A percentile compares a stretch with the other conserved stretches of the same genome.
Conservation (phyloP, 257 asterid species). For the Solanum pennellii region DNA sequence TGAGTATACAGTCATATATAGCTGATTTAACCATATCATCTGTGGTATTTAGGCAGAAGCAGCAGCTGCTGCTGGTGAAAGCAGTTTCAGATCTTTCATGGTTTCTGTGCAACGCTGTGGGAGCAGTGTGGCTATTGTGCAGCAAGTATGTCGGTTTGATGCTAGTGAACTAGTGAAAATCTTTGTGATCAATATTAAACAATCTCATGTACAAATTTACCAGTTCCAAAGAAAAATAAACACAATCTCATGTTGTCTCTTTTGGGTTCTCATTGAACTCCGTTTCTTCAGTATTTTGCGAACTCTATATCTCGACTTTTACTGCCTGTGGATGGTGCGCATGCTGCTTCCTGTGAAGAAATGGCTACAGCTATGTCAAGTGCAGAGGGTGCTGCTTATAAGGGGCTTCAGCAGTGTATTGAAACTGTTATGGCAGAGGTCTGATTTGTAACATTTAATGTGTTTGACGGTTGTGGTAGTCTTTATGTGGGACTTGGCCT, state of each 20-base stretch:
- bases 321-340: conserved; percentile 97
- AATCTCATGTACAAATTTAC: neutral
- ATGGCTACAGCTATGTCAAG: conserved; percentile 94
- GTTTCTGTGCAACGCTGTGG: conserved; percentile 98
- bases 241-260: neutral
- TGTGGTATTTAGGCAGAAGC: conserved; percentile 74
- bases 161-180: neutral
- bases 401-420: conserved; percentile 98
- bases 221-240: neutral
- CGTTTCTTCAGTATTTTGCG: conserved; percentile 65
- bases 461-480: neutral
- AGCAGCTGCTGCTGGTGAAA: conserved; percentile 99
- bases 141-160: conserved; percentile 57
- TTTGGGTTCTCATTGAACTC: neutral
- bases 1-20: neutral
- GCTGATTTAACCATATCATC: conserved; percentile 5
- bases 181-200: neutral
- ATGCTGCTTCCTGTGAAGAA: conserved; percentile 96
- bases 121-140: conserved; percentile 98
- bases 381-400: conserved; percentile 95
- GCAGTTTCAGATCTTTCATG: conserved; percentile 95
- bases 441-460: conserved; percentile 3
- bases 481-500: neutral
- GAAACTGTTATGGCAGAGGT: conserved; percentile 99
- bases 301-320: conserved; percentile 89